Evolutionary conservation across 2,329 filamentous ascomycete genomes (phyloP).

Genomic region (Dactylellina cionopaga): DNA sequence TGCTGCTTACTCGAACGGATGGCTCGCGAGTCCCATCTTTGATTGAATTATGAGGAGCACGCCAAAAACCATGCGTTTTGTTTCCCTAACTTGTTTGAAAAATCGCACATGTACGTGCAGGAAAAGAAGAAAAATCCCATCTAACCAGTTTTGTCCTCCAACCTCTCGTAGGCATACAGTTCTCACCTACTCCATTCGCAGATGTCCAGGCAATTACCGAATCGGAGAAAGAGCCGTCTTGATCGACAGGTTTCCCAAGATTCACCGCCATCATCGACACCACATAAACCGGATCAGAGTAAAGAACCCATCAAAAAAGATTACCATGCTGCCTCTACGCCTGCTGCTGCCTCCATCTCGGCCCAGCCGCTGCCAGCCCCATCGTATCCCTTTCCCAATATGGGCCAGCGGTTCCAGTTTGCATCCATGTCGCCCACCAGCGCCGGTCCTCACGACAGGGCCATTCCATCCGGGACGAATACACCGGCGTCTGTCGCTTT

Average conservation of each 20-base stretch:
- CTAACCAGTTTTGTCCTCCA: background rate
- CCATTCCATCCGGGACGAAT: constrained; percentile 69
- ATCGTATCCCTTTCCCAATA: constrained; percentile 58
- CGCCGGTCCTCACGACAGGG: constrained; percentile 65
- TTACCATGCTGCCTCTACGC: background rate
- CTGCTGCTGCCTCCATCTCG: constrained; percentile 11
- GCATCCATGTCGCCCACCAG: constrained; percentile 55
- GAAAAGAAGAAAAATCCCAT: no score
- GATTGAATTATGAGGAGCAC: no score
- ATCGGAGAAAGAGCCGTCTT: constrained; percentile 55
- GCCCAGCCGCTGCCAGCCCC: constrained; percentile 35
- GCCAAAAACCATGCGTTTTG: no score
- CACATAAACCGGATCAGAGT: constrained; percentile 1
- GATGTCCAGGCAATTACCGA: constrained; percentile 55
- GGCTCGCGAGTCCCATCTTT: no score
- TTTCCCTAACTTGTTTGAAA: no score
- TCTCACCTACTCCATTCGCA: constrained; percentile 50
- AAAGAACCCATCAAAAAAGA: constrained; percentile 9
- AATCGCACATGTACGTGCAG: no score
- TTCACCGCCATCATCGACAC: constrained; percentile 52
- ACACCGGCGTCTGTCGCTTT: constrained; percentile 75
- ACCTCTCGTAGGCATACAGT: constrained; percentile 49
- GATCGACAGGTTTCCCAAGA: constrained; percentile 54
- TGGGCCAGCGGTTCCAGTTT: constrained; percentile 49
- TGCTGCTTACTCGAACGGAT: background rate